Evolutionary conservation across 345 rosid genomes (phyloP).

Genomic region (Citrus unshiu): DNA sequence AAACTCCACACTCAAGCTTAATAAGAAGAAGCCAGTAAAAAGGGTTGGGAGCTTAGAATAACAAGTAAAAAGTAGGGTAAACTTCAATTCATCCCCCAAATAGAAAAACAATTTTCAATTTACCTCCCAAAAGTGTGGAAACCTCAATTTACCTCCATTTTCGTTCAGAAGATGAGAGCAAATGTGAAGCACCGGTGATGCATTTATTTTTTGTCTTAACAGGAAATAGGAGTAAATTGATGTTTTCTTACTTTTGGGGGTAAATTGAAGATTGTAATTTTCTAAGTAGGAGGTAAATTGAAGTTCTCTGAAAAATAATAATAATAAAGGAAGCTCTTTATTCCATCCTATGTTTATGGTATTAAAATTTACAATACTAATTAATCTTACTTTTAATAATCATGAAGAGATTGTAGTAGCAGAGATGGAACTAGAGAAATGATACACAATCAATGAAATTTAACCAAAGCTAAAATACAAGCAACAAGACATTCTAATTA

Average conservation of each 20-base stretch:
- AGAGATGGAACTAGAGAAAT: background rate
- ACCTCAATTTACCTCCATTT: too few species aligned
- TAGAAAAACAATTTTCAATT: too few species aligned
- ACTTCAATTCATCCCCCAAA: too few species aligned
- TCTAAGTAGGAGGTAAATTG: too few species aligned
- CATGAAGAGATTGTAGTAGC: background rate
- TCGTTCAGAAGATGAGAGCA: too few species aligned
- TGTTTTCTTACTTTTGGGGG: too few species aligned
- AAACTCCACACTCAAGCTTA: slow-evolving; percentile 8
- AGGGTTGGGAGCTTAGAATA: background rate
- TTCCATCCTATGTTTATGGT: slow-evolving; percentile 17
- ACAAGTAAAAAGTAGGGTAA: background rate
- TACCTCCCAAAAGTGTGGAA: too few species aligned
- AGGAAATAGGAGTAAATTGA: too few species aligned
- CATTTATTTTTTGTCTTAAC: too few species aligned
- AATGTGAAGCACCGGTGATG: too few species aligned
- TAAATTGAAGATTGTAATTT: too few species aligned
- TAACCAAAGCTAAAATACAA: background rate
- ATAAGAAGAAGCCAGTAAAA: background rate
- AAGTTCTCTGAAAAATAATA: background rate
- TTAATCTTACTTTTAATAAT: background rate
- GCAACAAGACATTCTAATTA: background rate
- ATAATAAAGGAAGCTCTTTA: slow-evolving; percentile 7
- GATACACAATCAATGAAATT: background rate
- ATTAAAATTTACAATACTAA: background rate